Conservation (phyloP, 78 protist species). For the Isochrysis galbana region DNA sequence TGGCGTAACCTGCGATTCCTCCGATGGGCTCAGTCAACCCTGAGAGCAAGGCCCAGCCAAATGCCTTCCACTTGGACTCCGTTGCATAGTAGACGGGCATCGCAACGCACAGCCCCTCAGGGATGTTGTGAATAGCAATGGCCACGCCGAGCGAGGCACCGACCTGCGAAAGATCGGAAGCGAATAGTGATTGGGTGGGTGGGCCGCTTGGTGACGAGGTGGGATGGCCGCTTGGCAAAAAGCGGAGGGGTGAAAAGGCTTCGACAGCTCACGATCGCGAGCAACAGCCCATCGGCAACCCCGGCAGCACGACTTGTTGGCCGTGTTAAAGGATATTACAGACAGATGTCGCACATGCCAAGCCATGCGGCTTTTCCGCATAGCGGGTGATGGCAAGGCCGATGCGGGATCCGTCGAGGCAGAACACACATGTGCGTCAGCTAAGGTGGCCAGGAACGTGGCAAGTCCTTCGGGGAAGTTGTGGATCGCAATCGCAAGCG, state of each 20-base stretch:
- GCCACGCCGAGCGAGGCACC: constrained; percentile 69
- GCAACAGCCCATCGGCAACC: too few relatives aligned
- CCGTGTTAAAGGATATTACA: too few relatives aligned
- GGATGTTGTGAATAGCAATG: constrained; percentile 75
- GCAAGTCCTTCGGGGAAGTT: constrained; percentile 85
- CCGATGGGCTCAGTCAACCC: constrained; percentile 72
- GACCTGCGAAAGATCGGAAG: too few relatives aligned
- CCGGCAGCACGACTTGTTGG: too few relatives aligned
- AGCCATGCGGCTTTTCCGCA: too few relatives aligned
- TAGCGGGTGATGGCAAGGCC: too few relatives aligned
- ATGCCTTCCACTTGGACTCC: constrained; percentile 43
- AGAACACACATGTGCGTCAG: constrained; percentile 43
- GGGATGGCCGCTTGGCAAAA: too few relatives aligned
- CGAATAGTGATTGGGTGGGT: too few relatives aligned
- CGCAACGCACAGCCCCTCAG: constrained; percentile 74
- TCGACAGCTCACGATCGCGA: too few relatives aligned
- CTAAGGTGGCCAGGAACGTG: constrained; percentile 68
- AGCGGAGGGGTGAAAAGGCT: too few relatives aligned
- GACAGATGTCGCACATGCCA: too few relatives aligned
- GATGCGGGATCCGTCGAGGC: neutral
- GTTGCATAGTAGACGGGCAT: constrained; percentile 74
- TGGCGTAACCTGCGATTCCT: constrained; percentile 56
- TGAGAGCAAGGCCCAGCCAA: constrained; percentile 59
- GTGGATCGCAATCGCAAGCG: constrained; percentile 70
- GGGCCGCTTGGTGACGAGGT: too few relatives aligned